Percentiles rank a stretch among this genome's conserved stretches.
These are phyloP conservation scores for Vigna nakashimae DNA, from an alignment of 306 rosid species.

Conservation along the genomic window DNA sequence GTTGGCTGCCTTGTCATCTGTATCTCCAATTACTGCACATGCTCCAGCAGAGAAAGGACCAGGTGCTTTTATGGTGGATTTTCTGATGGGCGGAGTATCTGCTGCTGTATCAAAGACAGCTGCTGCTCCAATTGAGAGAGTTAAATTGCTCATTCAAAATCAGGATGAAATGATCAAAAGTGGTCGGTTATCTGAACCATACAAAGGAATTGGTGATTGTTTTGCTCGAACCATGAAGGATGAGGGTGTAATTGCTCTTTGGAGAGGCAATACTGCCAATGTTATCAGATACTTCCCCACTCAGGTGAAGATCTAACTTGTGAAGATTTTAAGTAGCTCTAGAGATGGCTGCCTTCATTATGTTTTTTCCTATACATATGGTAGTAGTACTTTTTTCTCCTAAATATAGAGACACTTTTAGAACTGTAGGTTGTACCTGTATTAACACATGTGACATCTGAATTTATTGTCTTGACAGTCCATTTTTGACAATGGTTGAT, in stretches of 20 bases:
- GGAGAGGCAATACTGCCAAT: slow-evolving; percentile 97
- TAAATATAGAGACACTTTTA: background rate
- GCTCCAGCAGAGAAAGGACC: slow-evolving; percentile 82
- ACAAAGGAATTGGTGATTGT: slow-evolving; percentile 84
- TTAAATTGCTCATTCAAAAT: slow-evolving; percentile 80
- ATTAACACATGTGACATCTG: background rate
- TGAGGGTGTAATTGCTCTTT: slow-evolving; percentile 78
- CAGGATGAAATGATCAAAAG: slow-evolving; percentile 88
- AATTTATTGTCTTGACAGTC: slow-evolving; percentile 1
- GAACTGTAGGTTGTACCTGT: background rate
- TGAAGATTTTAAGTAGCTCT: background rate
- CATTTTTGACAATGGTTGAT: background rate
- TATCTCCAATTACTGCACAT: slow-evolving; percentile 52
- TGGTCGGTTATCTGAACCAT: slow-evolving; percentile 84
- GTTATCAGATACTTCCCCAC: slow-evolving; percentile 93
- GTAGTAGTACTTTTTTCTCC: background rate
- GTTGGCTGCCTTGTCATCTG: slow-evolving; percentile 49
- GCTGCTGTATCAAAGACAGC: slow-evolving; percentile 95
- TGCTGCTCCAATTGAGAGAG: slow-evolving; percentile 92
- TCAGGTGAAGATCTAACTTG: slow-evolving; percentile 56
- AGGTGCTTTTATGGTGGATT: slow-evolving; percentile 63
- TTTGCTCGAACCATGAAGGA: slow-evolving; percentile 85
- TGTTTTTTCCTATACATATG: background rate
- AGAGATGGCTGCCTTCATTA: background rate
- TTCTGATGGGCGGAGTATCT: slow-evolving; percentile 94